Evolutionary conservation across 495 filamentous ascomycete species (phyloP), one percentile per base, ranked within the genome.

Genomic region (Echria macrotheca): DNA sequence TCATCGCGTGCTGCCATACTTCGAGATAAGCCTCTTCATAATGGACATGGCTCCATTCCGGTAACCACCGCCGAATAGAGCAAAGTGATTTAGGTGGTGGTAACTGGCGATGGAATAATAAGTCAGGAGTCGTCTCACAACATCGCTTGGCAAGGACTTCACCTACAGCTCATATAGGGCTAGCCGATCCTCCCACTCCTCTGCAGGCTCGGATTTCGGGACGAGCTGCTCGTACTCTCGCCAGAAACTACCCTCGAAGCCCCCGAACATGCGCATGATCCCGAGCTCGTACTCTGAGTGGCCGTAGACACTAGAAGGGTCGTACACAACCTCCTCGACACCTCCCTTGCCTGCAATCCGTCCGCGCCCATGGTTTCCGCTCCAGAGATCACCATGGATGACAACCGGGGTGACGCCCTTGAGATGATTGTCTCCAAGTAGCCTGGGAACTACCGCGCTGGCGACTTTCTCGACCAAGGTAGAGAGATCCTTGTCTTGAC

Each of bases 191-290:
- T 85, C 83, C 74, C 87, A 93, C 72, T 96, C 90, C 35, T 79
- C 81, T 36, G 79, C 77, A 9, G 91, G 91, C 66, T 94, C 86
- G 19, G 84, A 80, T 74, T 85, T 95, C 3, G 81, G 81, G 46
- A 86, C 80, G 28, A 88, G 44, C 18, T 70, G 55, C 68, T 88
- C 80, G 66, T 96, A 96, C 67, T 89, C 83, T 17, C 73, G 76
- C 67, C 84, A 83, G 55, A 94, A 95, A 5, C 53, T 59, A 0
- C 65, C 59, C 15, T 82, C 82, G 72, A 94, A 96, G 3, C 91
- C 91, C 0, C 91, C 91, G 77, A 96, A 96, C 87, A 97, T 91
- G 49, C 76, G 76, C 91, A 95, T 96, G 42, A 96, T 95, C 1
- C 91, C 91, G 40, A 91, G 61, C 61, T 96, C 91, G 69, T 82